phyloP scores from a whole-genome alignment of 2,329 filamentous ascomycete genomes.

The Fusarium pseudocircinatum region DNA sequence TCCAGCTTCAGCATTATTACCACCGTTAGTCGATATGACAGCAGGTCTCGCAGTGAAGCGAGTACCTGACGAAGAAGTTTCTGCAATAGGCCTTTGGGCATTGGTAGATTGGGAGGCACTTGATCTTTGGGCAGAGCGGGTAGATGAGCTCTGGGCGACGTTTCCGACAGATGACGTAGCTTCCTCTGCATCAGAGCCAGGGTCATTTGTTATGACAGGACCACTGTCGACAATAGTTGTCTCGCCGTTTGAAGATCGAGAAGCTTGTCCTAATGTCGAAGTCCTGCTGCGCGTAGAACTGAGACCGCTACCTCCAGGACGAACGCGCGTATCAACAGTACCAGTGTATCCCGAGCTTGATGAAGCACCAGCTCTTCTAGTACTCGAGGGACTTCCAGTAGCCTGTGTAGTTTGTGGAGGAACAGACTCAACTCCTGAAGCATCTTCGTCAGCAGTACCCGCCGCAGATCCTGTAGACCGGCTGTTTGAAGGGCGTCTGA shows the following conservation, averaged over 20 bases:
- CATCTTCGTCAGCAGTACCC: not conserved
- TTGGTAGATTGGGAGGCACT: not conserved
- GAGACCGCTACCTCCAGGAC: not conserved
- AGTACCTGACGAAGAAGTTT: not conserved
- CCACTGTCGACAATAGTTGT: not conserved
- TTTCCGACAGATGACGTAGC: not conserved
- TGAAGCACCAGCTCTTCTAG: not conserved
- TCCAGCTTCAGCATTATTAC: fast-evolving
- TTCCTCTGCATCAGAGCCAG: not conserved
- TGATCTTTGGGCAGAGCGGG: not conserved
- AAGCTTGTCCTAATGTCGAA: not conserved
- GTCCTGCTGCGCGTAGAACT: not conserved
- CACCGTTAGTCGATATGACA: fast-evolving
- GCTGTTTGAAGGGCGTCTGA: not conserved
- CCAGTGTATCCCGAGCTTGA: not conserved
- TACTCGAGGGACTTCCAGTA: not conserved
- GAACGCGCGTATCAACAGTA: not conserved
- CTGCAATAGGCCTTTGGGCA: not conserved
- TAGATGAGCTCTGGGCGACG: not conserved
- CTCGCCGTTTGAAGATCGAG: not conserved
- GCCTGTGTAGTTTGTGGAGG: not conserved
- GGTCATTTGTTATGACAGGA: not conserved
- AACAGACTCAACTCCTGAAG: not conserved
- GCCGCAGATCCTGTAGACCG: not conserved
- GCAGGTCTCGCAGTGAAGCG: not conserved